Evolutionary conservation across 495 filamentous ascomycete species (phyloP).

Genomic region (Aspergillus panamensis): DNA sequence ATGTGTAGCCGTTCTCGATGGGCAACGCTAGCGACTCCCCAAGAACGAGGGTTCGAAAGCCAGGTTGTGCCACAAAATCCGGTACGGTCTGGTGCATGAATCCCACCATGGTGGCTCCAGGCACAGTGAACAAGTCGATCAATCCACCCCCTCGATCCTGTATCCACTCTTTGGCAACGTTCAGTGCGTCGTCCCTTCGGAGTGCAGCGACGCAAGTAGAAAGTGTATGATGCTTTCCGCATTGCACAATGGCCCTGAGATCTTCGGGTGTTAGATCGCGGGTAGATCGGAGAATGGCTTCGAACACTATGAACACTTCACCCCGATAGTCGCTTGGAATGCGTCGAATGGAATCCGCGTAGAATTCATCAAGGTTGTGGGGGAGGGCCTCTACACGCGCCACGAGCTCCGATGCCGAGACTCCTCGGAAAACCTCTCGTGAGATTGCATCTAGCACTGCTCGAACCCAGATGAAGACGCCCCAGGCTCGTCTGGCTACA

Average conservation of each 20-base stretch:
- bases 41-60: neutral
- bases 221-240: neutral
- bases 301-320: neutral
- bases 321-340: neutral
- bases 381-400: neutral
- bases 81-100: neutral
- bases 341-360: neutral
- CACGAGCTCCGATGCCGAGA: neutral
- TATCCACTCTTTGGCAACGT: neutral
- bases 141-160: neutral
- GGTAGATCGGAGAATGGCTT: neutral
- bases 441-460: neutral
- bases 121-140: neutral
- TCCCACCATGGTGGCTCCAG: neutral
- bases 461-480: neutral
- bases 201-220: neutral
- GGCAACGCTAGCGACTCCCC: neutral
- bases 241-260: neutral
- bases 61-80: neutral
- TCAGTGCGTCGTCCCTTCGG: neutral
- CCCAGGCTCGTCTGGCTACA: neutral
- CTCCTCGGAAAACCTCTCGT: neutral
- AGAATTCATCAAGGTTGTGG: neutral
- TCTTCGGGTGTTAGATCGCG: neutral
- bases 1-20: neutral